Base-by-base conservation (phyloP, 2,329 filamentous ascomycete species). In the Aspergillus fructus region DNA sequence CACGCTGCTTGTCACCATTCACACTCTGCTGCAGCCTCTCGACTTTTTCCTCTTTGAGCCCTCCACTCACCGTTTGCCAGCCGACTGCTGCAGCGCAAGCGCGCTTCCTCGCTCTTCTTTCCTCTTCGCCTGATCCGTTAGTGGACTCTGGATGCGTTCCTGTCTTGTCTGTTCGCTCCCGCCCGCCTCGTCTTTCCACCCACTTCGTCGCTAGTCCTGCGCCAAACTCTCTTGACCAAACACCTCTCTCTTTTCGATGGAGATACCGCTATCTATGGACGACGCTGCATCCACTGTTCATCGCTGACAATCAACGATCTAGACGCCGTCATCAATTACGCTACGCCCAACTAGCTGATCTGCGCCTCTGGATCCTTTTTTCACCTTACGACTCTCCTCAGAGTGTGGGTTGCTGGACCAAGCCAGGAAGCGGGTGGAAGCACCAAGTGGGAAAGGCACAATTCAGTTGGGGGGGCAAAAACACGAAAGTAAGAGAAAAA, bases 281-380 rank as follows among this genome's bases (percentile, higher is more conserved):
- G 55, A 61, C 60, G 59, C 63, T 54, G 60, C 63, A 62, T 61
- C 62, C 58, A 68, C 65, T 59, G 59, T 63, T 56, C 62, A 49
- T 64, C 67, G 68, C 62, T 72, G 70, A 72, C 69, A 68, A 61
- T 63, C 64, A 64, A 59, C 64, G 62, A 67, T 64, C 60, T 63
- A 64, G 61, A 62, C 63, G 59, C 62, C 55, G 53, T 61, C 63
- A 55, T 54, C 63, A 64, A 62, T 66, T 66, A 68, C 66, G 30
- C 39, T 66, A 68, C 66, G 21, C 39, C 51, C 63, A 61, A 59
- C 54, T 55, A 54, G 60, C 63, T 64, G 64, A 70, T 71, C 69
- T 70, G 68, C 69, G 64, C 62, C 59, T 59, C 56, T 64, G 53
- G 59, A 11, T 30, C 53, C 60, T 51, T 57, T 63, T 62, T 58